Base-by-base conservation (phyloP, 805 yeast genomes). In the Ogataea saltuana region DNA sequence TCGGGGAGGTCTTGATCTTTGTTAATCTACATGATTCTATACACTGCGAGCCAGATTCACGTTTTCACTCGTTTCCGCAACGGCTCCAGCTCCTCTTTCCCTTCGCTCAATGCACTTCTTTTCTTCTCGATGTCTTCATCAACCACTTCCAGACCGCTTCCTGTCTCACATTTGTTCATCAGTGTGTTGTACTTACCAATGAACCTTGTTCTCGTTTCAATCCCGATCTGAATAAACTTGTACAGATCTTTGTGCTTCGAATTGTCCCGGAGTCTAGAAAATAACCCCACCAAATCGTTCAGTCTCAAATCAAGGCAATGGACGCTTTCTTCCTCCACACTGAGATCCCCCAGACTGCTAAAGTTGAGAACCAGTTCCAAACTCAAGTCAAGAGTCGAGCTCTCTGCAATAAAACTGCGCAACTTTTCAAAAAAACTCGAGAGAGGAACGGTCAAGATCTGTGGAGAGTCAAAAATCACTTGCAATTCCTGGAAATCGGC, bases 291-390 rank as follows among this genome's bases (percentile, higher is more conserved):
- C 15, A 63, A 30, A 20, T 54, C 61, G n/a, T 45, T 47, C 25
- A 63, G 25, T 1, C 40, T 45, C 6, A 54, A 13, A 7, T 45
- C 42, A 8, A 29, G 16, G 27, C 54, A 41, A 17, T 46, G 46
- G 3, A 48, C 28, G 22, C 48, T 55, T 41, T 63, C 63, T 22
- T 64, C 65, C 25, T 43, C 47, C 27, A 62, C 42, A 6, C 44
- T 38, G 19, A 63, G 46, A 27, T 55, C 48, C 12, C 40, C 46
- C 25, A 58, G 45, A 42, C 53, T 58, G 9, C 35, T 46, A 29
- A 59, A 56, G 18, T 35, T 50, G 30, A 56, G 34, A 12, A 45
- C 44, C 30, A 52, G 20, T 35, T 54, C 58, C 16, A 31, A 38
- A 9, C 46, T 43, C 3, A 20, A 28, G 6, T 34, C 39, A 30